Evolutionary conservation across 2,329 filamentous ascomycete genomes (phyloP).

Genomic region (Diplocarpon rosae): DNA sequence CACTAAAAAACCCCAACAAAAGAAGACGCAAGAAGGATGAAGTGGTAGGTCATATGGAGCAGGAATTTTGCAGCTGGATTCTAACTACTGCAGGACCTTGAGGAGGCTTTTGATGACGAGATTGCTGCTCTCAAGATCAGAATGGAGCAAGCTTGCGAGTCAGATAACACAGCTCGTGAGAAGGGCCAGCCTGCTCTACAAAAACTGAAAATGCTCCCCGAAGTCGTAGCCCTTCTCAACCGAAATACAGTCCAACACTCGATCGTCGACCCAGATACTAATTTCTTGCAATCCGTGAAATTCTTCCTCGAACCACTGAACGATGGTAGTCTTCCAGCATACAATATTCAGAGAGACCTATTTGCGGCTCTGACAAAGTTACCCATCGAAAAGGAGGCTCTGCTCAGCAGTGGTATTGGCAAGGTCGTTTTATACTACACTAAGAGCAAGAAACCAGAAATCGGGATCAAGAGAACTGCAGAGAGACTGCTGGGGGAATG

Average conservation of each 20-base stretch:
- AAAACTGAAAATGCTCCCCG: conserved; percentile 87
- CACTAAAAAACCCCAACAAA: conserved; percentile 69
- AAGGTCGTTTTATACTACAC: conserved; percentile 97
- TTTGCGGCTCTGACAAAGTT: conserved; percentile 71
- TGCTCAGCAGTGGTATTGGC: conserved; percentile 86
- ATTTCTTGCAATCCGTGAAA: conserved; percentile 86
- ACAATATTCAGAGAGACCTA: conserved; percentile 93
- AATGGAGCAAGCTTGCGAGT: conserved; percentile 84
- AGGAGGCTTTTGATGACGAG: conserved; percentile 80
- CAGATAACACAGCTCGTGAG: conserved; percentile 73
- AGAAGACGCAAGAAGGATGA: conserved; percentile 66
- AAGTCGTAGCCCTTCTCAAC: conserved; percentile 80
- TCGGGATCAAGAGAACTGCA: conserved; percentile 83
- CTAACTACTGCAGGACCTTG: conserved; percentile 55
- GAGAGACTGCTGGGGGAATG: conserved; percentile 90
- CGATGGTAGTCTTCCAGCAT: conserved; percentile 87
- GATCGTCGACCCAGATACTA: conserved; percentile 87
- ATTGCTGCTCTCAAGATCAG: conserved; percentile 77
- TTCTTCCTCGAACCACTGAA: conserved; percentile 96
- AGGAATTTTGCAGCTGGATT: neutral
- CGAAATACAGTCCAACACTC: conserved; percentile 77
- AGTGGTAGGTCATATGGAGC: conserved; percentile 51
- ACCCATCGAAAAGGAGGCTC: conserved; percentile 80
- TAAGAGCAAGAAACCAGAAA: conserved; percentile 81
- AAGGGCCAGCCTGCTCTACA: conserved; percentile 73